phyloP scores from a whole-genome alignment of 495 filamentous ascomycete species.

The Penicillium turbatum region DNA sequence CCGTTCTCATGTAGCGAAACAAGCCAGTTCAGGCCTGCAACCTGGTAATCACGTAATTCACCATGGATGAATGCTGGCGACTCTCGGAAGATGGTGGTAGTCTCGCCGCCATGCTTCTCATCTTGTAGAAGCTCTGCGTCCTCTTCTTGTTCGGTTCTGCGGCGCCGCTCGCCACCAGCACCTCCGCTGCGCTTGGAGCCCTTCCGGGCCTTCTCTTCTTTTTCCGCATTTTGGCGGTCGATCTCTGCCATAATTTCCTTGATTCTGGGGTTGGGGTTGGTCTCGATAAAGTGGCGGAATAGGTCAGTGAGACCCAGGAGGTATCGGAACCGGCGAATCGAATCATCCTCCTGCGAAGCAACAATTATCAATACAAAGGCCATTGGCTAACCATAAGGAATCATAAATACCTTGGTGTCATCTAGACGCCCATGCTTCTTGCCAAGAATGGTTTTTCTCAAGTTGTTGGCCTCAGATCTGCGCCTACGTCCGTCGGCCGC shows the following conservation, averaged over 20 bases:
- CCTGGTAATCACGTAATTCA: constrained; percentile 91
- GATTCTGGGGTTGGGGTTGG: constrained; percentile 88
- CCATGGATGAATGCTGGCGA: constrained; percentile 85
- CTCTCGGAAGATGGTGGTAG: constrained; percentile 85
- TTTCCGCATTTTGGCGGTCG: constrained; percentile 81
- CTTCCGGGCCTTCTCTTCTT: constrained; percentile 62
- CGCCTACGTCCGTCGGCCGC: constrained; percentile 74
- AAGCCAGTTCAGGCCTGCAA: constrained; percentile 96
- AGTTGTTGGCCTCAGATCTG: constrained; percentile 75
- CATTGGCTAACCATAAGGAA: background rate
- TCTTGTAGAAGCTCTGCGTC: constrained; percentile 92
- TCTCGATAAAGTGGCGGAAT: constrained; percentile 98
- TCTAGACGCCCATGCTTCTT: constrained; percentile 90
- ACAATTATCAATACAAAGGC: constrained; percentile 1
- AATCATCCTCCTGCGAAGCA: constrained; percentile 77
- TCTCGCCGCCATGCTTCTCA: constrained; percentile 79
- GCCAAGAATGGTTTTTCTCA: constrained; percentile 85
- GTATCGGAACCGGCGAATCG: constrained; percentile 91
- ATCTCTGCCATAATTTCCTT: constrained; percentile 90
- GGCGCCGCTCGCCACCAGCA: constrained; percentile 72
- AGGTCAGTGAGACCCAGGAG: constrained; percentile 93
- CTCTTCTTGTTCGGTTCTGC: constrained; percentile 95
- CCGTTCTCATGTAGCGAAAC: constrained; percentile 97
- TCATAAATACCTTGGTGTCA: constrained; percentile 72
- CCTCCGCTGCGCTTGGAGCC: constrained; percentile 74